These are phyloP conservation scores for Buxus sempervirens DNA, from an alignment of 164 flowering plant genomes.

Conservation along the genomic window DNA sequence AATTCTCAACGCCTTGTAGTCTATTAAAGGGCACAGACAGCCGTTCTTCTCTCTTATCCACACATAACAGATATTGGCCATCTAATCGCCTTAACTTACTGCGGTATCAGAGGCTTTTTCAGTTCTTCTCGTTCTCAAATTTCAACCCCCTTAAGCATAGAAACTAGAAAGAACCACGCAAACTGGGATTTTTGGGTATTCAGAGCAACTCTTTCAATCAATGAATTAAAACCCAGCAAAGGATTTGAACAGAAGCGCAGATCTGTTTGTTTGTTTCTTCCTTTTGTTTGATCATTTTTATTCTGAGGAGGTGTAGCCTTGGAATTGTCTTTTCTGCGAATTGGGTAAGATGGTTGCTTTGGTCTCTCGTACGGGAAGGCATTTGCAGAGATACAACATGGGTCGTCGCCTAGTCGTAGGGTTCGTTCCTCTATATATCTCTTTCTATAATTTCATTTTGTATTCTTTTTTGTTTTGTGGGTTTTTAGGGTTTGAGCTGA, in stretches of 20 bases:
- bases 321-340: background rate
- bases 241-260: background rate
- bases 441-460: background rate
- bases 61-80: background rate
- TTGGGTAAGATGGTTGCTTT: slow-evolving; percentile 25
- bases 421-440: slow-evolving; percentile 27
- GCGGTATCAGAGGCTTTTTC: background rate
- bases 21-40: background rate
- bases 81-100: no score
- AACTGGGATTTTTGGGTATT: background rate
- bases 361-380: slow-evolving; percentile 51
- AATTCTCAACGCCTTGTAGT: background rate
- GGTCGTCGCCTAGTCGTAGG: slow-evolving; percentile 72
- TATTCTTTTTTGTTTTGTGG: no score
- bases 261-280: background rate
- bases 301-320: background rate
- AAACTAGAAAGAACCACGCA: background rate
- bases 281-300: background rate
- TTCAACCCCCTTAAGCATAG: background rate
- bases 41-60: background rate
- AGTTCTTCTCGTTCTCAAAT: background rate
- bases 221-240: background rate
- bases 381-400: slow-evolving; percentile 52
- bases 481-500: no score
- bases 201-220: background rate